These are phyloP conservation scores for Arabidopsis hybrid DNA, from an alignment of 441 rosid species.

Conservation along the genomic window DNA sequence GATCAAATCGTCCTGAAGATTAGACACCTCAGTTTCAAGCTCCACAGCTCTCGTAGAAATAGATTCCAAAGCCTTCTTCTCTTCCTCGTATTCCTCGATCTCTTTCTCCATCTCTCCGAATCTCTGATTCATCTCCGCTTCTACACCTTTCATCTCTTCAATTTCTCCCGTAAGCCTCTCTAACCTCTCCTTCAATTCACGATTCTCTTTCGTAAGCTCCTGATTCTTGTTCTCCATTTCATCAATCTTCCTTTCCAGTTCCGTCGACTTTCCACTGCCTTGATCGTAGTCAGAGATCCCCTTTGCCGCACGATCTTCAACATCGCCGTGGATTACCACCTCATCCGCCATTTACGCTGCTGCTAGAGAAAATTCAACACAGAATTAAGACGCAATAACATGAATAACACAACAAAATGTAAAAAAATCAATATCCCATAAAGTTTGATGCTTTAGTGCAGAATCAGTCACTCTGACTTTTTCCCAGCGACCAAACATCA, in stretches of 20 bases:
- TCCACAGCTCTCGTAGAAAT: slow-evolving; percentile 62
- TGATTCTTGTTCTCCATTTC: slow-evolving; percentile 58
- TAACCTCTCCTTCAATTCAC: slow-evolving; percentile 49
- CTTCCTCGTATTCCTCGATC: slow-evolving; percentile 58
- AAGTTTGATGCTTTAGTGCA: background rate
- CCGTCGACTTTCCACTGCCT: slow-evolving; percentile 15
- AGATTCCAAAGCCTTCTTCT: slow-evolving; percentile 53
- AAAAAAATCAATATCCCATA: background rate
- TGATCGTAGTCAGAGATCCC: slow-evolving; percentile 49
- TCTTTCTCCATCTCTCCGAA: slow-evolving; percentile 55
- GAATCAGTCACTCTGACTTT: slow-evolving; percentile 31
- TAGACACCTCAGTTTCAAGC: slow-evolving; percentile 65
- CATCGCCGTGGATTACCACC: slow-evolving; percentile 32
- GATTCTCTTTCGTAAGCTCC: slow-evolving; percentile 50
- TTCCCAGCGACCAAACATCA: slow-evolving; percentile 19
- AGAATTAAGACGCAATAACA: slow-evolving; percentile 3
- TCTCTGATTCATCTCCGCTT: slow-evolving; percentile 50
- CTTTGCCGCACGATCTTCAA: slow-evolving; percentile 28
- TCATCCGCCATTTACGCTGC: slow-evolving; percentile 39
- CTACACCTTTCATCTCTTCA: slow-evolving; percentile 50
- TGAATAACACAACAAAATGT: slow-evolving; percentile 1
- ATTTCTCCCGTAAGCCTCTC: slow-evolving; percentile 47
- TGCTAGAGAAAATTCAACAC: slow-evolving; percentile 11
- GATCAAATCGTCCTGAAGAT: slow-evolving; percentile 74
- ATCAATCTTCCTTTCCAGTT: slow-evolving; percentile 49